Conservation (phyloP, 306 rosid genomes). For the Begonia fuchsioides region DNA sequence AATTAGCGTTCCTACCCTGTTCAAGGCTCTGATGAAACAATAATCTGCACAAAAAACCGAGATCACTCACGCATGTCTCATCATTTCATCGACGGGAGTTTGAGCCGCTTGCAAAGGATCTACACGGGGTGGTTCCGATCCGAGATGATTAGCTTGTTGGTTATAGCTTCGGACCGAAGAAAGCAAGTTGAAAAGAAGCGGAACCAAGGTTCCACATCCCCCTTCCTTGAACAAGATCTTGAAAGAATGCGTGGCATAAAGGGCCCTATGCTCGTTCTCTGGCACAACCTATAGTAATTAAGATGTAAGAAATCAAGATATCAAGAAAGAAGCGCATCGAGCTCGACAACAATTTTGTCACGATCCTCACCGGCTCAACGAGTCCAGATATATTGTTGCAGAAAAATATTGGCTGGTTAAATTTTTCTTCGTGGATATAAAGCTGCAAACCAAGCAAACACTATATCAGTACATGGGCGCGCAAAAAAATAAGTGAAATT, state of each 20-base stretch:
- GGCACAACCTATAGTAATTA: slow-evolving; percentile 66
- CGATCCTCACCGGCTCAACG: slow-evolving; percentile 82
- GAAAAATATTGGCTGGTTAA: slow-evolving; percentile 89
- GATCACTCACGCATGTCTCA: slow-evolving; percentile 82
- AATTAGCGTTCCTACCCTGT: too few species aligned
- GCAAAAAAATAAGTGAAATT: too few species aligned
- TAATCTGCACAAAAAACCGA: too few species aligned
- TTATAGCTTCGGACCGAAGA: slow-evolving; percentile 70
- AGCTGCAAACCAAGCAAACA: slow-evolving; percentile 41
- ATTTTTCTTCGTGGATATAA: slow-evolving; percentile 59
- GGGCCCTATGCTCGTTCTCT: slow-evolving; percentile 59
- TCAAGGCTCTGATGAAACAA: too few species aligned
- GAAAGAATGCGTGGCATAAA: slow-evolving; percentile 69
- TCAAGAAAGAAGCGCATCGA: not conserved
- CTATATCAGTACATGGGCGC: not conserved
- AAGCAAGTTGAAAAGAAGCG: slow-evolving; percentile 87
- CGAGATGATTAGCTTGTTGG: slow-evolving; percentile 22
- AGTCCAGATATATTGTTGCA: slow-evolving; percentile 93
- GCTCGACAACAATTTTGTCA: not conserved
- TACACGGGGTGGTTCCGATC: slow-evolving; percentile 28
- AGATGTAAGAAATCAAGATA: not conserved
- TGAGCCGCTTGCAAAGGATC: slow-evolving; percentile 94
- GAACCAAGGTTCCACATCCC: slow-evolving; percentile 89
- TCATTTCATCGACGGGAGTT: slow-evolving; percentile 96
- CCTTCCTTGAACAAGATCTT: slow-evolving; percentile 96